Evolutionary conservation across 2,329 filamentous ascomycete genomes (phyloP).

Genomic region (Cladorrhinum sp.): DNA sequence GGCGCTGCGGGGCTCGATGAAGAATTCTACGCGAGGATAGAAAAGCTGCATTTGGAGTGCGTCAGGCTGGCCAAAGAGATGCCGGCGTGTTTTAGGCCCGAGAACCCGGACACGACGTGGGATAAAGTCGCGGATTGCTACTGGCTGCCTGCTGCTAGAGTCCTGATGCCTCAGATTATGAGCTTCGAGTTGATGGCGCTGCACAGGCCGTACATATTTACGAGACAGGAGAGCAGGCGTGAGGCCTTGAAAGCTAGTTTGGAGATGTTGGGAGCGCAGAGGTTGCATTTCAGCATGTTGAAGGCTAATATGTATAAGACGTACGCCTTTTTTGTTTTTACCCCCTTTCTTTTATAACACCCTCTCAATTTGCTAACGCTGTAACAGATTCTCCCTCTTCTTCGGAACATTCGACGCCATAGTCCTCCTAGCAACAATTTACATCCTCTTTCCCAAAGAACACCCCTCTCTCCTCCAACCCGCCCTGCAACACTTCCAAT

Average conservation of each 20-base stretch:
- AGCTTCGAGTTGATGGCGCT: conserved; percentile 58
- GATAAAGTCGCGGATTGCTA: conserved; percentile 51
- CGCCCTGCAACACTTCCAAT: conserved; percentile 55
- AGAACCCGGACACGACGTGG: conserved; percentile 56
- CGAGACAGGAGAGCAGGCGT: conserved; percentile 49
- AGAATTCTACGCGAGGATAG: conserved; percentile 53
- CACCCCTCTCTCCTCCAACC: conserved; percentile 46
- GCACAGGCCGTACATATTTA: conserved; percentile 62
- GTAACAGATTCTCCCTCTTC: conserved; percentile 50
- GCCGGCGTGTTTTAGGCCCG: conserved; percentile 52
- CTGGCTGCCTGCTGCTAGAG: conserved; percentile 50
- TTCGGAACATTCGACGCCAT: conserved; percentile 64
- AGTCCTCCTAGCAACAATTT: conserved; percentile 58
- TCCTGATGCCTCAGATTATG: conserved; percentile 46
- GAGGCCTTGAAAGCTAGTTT: conserved; percentile 56
- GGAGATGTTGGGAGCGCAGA: conserved; percentile 54
- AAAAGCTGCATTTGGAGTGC: conserved; percentile 51
- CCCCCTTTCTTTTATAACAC: neutral
- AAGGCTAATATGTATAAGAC: conserved; percentile 51
- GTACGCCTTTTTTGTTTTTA: conserved; percentile 22
- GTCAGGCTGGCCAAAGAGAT: conserved; percentile 46
- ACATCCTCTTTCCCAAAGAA: conserved; percentile 58
- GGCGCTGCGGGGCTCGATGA: too few species aligned
- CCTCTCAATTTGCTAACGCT: neutral
- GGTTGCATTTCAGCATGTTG: conserved; percentile 47